phyloP scores from a whole-genome alignment of 1,284 basidiomycete genomes.

The Moesziomyces antarcticus region DNA sequence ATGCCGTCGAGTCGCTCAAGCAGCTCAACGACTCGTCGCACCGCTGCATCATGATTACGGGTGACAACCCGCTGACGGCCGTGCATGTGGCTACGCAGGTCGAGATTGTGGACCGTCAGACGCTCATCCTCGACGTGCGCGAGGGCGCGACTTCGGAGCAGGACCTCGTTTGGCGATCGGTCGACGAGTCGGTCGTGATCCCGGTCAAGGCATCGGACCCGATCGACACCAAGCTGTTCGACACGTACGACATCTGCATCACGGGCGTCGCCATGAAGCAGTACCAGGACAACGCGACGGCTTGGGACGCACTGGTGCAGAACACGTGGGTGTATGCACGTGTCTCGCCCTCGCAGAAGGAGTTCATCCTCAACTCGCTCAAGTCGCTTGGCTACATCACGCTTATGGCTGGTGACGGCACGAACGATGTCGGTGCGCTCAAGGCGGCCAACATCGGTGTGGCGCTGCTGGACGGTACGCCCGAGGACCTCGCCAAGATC shows the following conservation, averaged over 20 bases:
- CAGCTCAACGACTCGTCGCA: slow-evolving; percentile 66
- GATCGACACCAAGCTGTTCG: slow-evolving; percentile 62
- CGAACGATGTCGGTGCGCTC: slow-evolving; percentile 67
- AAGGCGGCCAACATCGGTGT: slow-evolving; percentile 67
- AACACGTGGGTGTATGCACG: slow-evolving; percentile 67
- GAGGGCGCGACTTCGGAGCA: slow-evolving; percentile 55
- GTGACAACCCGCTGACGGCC: slow-evolving; percentile 67
- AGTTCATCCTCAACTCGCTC: slow-evolving; percentile 65
- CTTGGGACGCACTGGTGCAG: slow-evolving; percentile 62
- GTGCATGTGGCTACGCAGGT: slow-evolving; percentile 66
- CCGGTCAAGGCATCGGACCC: slow-evolving; percentile 50
- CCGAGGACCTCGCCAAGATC: slow-evolving; percentile 64
- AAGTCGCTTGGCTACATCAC: slow-evolving; percentile 65
- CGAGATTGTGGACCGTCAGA: slow-evolving; percentile 66
- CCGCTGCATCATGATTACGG: slow-evolving; percentile 68
- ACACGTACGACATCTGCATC: slow-evolving; percentile 66
- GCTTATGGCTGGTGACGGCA: slow-evolving; percentile 67
- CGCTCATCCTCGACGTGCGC: slow-evolving; percentile 60
- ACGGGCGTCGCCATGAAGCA: slow-evolving; percentile 65
- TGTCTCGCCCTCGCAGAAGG: slow-evolving; percentile 66
- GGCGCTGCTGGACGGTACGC: slow-evolving; percentile 65
- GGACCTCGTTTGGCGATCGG: slow-evolving; percentile 62
- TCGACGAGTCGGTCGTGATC: slow-evolving; percentile 59
- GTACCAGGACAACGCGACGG: slow-evolving; percentile 51
- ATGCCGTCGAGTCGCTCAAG: slow-evolving; percentile 60